phyloP scores from a whole-genome alignment of 768 basidiomycete species.

The Brasilioporus rufonigricans region DNA sequence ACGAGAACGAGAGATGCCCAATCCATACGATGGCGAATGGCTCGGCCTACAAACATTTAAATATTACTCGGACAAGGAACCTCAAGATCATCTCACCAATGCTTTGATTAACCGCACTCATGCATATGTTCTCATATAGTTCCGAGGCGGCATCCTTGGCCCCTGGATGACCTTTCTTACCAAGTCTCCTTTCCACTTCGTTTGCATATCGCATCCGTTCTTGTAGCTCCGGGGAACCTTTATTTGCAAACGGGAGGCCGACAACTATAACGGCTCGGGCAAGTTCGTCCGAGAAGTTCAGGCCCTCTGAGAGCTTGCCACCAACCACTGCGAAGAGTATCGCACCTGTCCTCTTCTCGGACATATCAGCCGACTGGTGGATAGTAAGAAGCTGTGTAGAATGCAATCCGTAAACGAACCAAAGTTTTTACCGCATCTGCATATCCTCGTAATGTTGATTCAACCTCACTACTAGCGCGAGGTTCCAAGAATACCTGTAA shows the following conservation, averaged over 20 bases:
- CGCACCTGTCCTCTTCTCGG: slow-evolving; percentile 53
- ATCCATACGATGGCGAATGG: slow-evolving; percentile 87
- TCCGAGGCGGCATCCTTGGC: slow-evolving; percentile 72
- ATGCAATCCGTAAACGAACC: slow-evolving; percentile 12
- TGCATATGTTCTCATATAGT: slow-evolving; percentile 88
- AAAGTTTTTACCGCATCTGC: slow-evolving; percentile 42
- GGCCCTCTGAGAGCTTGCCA: slow-evolving; percentile 94
- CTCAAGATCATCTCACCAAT: slow-evolving; percentile 59
- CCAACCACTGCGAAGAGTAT: slow-evolving; percentile 93
- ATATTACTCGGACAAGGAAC: background rate
- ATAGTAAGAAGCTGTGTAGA: slow-evolving; percentile 1
- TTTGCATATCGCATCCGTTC: slow-evolving; percentile 91
- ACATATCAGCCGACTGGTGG: slow-evolving; percentile 17
- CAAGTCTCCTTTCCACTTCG: slow-evolving; percentile 48
- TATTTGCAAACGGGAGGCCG: slow-evolving; percentile 92
- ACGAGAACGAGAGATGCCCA: slow-evolving; percentile 91
- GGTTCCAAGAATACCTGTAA: slow-evolving; percentile 88
- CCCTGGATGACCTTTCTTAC: slow-evolving; percentile 33
- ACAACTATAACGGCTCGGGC: slow-evolving; percentile 85
- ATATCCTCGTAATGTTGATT: slow-evolving; percentile 73
- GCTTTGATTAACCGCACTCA: slow-evolving; percentile 95
- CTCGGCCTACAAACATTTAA: slow-evolving; percentile 59
- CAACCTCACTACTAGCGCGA: slow-evolving; percentile 66
- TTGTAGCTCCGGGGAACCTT: slow-evolving; percentile 84
- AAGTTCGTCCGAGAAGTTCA: slow-evolving; percentile 73